A percentile compares a stretch with the other conserved stretches of the same genome.
Conservation (phyloP, 169 alveolate species). For the Plasmodium gallinaceum region DNA sequence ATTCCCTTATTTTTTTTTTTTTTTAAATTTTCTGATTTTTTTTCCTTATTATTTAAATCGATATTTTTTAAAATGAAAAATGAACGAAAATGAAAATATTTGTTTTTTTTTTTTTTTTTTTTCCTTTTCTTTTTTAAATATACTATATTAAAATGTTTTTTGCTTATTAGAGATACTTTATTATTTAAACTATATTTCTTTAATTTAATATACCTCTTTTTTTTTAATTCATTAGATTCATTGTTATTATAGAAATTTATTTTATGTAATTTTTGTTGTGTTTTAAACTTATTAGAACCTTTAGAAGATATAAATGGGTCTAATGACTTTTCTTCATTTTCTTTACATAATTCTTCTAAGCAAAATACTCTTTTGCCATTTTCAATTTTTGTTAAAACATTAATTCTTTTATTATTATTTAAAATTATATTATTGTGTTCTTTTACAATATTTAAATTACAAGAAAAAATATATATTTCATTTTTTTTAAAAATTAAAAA, state of each 20-base stretch:
- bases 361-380: slow-evolving; percentile 67
- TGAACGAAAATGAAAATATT: slow-evolving; percentile 26
- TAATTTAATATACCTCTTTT: neutral
- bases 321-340: neutral
- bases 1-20: neutral
- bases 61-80: slow-evolving; percentile 30
- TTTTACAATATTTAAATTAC: slow-evolving; percentile 49
- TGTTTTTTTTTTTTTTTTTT: slow-evolving; percentile 35
- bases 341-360: slow-evolving; percentile 24
- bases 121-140: slow-evolving; percentile 26
- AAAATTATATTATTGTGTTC: slow-evolving; percentile 42
- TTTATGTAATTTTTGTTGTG: neutral
- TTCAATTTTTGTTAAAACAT: slow-evolving; percentile 52
- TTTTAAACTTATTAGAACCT: slow-evolving; percentile 31
- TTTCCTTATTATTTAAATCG: slow-evolving; percentile 11
- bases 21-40: neutral
- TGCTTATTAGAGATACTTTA: slow-evolving; percentile 1
- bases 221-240: neutral
- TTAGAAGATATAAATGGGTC: neutral
- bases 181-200: neutral
- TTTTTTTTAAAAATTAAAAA: slow-evolving; percentile 26
- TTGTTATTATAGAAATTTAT: slow-evolving; percentile 11
- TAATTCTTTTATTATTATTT: slow-evolving; percentile 36
- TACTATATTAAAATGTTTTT: slow-evolving; percentile 25
- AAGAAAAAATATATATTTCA: slow-evolving; percentile 41